phyloP scores from a whole-genome alignment of 371 early-diverging fungal species.

The Saksenaea oblongispora region DNA sequence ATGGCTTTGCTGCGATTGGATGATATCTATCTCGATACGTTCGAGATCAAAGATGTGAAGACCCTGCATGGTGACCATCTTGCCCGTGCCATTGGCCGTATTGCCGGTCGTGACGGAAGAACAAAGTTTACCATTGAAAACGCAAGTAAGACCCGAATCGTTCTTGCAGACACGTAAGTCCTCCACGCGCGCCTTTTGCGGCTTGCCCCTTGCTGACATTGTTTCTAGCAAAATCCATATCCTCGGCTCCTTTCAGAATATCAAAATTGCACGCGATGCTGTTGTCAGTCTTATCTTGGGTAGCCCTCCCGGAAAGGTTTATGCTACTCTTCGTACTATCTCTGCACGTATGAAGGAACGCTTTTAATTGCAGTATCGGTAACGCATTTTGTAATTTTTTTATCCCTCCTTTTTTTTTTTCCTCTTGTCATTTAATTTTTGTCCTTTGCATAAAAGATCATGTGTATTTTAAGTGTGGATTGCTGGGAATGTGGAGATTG shows the following conservation, averaged over 20 bases:
- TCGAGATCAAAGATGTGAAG: constrained; percentile 99
- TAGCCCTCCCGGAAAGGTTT: constrained; percentile 98
- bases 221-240: constrained; percentile 86
- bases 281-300: constrained; percentile 96
- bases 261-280: constrained; percentile 97
- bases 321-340: constrained; percentile 86
- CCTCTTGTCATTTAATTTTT: neutral
- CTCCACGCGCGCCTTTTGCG: neutral
- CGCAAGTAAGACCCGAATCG: constrained; percentile 95
- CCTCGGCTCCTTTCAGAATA: constrained; percentile 96
- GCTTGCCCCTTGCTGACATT: neutral
- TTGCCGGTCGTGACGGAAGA: constrained; percentile 99
- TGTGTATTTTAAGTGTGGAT: neutral
- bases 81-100: constrained; percentile 98
- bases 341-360: constrained; percentile 94
- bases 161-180: constrained; percentile 93
- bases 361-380: constrained; percentile 51
- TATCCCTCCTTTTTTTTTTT: neutral
- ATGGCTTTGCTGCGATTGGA: constrained; percentile 94
- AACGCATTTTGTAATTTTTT: neutral
- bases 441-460: neutral
- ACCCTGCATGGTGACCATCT: constrained; percentile 95
- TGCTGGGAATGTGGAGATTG: neutral
- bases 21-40: constrained; percentile 94
- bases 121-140: constrained; percentile 94